phyloP scores from a whole-genome alignment of 2,329 filamentous ascomycete species.

The Blastomyces percursus region DNA sequence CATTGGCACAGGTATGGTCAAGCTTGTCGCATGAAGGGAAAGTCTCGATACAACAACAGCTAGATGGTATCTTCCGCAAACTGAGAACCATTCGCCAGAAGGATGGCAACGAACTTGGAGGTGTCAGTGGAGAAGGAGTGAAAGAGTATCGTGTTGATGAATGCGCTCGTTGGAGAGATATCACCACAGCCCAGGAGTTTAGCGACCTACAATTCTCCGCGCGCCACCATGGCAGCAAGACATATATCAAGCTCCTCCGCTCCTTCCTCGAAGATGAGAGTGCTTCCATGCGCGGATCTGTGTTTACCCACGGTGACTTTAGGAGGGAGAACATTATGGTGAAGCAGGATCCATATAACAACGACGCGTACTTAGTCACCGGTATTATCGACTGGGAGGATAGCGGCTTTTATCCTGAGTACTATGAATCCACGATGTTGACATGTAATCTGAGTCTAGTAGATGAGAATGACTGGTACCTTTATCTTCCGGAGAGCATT shows the following conservation, averaged over 20 bases:
- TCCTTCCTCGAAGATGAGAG: conserved; percentile 14
- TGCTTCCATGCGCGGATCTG: not conserved
- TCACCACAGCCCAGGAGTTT: conserved; percentile 5
- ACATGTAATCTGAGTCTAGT: no score
- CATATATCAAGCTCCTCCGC: conserved; percentile 18
- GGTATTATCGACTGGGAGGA: not conserved
- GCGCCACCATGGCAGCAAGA: conserved; percentile 14
- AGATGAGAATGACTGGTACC: not conserved
- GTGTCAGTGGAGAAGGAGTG: no score
- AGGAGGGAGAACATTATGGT: conserved; percentile 21
- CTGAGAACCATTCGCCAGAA: no score
- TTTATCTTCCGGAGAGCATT: not conserved
- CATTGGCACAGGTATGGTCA: no score
- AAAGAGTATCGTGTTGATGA: no score
- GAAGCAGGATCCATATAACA: conserved; percentile 8
- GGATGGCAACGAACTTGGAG: no score
- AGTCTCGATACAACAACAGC: no score
- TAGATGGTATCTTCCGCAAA: no score
- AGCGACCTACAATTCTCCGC: conserved; percentile 19
- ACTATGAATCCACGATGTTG: not conserved
- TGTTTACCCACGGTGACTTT: conserved; percentile 20
- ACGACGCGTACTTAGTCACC: not conserved
- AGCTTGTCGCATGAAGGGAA: no score
- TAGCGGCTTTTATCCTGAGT: not conserved
- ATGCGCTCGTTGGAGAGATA: no score